Evolutionary conservation across 1,284 basidiomycete genomes (phyloP).

Genomic region (Chalciporus piperatoides): DNA sequence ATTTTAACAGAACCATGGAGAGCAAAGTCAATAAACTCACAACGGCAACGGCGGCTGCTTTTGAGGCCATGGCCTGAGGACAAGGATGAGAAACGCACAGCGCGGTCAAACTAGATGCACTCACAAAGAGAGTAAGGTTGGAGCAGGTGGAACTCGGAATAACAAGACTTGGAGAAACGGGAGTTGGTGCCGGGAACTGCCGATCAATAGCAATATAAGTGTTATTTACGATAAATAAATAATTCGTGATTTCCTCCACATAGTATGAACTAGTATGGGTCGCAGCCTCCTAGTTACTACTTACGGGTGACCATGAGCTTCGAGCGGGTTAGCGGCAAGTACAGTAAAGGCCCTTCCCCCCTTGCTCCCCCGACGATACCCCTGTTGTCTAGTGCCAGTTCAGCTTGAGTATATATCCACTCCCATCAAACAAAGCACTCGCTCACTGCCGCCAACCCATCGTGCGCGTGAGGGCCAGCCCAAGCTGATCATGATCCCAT

Average conservation of each 20-base stretch:
- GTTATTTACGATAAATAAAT: slow-evolving; percentile 5
- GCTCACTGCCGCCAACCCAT: too few species aligned
- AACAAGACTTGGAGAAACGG: slow-evolving; percentile 13
- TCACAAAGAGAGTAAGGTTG: slow-evolving; percentile 4
- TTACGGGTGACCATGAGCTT: too few species aligned
- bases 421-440: too few species aligned
- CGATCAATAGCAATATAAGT: slow-evolving; percentile 15
- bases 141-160: slow-evolving; percentile 16
- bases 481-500: background rate
- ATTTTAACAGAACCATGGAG: slow-evolving; percentile 7
- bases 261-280: too few species aligned
- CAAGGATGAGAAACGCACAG: background rate
- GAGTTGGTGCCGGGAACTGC: slow-evolving; percentile 27
- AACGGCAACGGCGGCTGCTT: slow-evolving; percentile 74
- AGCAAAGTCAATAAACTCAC: slow-evolving; percentile 41
- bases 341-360: too few species aligned
- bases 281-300: too few species aligned
- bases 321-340: too few species aligned
- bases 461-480: background rate
- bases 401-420: too few species aligned
- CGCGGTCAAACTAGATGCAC: background rate
- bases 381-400: background rate
- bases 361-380: too few species aligned
- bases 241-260: background rate
- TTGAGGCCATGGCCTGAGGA: slow-evolving; percentile 64